Percentiles rank a stretch among this genome's conserved stretches.
Evolutionary conservation across 2,329 filamentous ascomycete genomes (phyloP).

Genomic region (Rosellinia necatrix): DNA sequence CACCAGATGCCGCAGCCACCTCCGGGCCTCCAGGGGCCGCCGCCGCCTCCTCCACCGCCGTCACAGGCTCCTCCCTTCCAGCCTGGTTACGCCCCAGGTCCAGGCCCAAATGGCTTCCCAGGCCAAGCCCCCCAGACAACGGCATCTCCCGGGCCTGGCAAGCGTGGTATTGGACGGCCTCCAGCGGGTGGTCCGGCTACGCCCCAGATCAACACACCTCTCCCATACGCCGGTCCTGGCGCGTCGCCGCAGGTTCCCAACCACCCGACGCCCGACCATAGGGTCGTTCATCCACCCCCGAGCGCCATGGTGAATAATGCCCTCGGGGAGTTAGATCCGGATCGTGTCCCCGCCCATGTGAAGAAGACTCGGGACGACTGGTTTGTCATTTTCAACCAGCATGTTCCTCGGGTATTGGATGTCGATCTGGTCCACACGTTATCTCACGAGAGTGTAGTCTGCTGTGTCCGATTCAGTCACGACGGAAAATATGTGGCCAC

Average conservation of each 20-base stretch:
- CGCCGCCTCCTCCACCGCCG: constrained; percentile 61
- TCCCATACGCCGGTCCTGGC: constrained; percentile 81
- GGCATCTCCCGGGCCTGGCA: constrained; percentile 82
- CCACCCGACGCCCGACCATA: constrained; percentile 77
- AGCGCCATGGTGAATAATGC: constrained; percentile 60
- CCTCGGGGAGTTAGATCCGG: constrained; percentile 84
- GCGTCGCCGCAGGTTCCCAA: constrained; percentile 82
- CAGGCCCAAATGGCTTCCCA: constrained; percentile 72
- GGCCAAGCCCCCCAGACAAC: constrained; percentile 83
- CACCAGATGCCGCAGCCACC: constrained; percentile 79
- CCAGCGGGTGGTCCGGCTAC: constrained; percentile 75
- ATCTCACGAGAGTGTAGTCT: constrained; percentile 93
- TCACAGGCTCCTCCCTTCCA: constrained; percentile 73
- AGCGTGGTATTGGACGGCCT: constrained; percentile 69
- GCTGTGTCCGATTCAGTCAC: constrained; percentile 94
- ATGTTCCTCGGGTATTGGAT: constrained; percentile 85
- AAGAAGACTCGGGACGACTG: constrained; percentile 92
- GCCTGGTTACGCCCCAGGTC: constrained; percentile 67
- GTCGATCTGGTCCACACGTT: constrained; percentile 94
- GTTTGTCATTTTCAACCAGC: constrained; percentile 96
- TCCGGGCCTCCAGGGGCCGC: constrained; percentile 64
- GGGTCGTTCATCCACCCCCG: constrained; percentile 54
- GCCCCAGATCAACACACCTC: constrained; percentile 86
- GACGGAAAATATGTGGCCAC: constrained; percentile 97
- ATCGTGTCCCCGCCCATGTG: constrained; percentile 80